phyloP scores from a whole-genome alignment of 768 basidiomycete species.

The Lactifluus piperatus region DNA sequence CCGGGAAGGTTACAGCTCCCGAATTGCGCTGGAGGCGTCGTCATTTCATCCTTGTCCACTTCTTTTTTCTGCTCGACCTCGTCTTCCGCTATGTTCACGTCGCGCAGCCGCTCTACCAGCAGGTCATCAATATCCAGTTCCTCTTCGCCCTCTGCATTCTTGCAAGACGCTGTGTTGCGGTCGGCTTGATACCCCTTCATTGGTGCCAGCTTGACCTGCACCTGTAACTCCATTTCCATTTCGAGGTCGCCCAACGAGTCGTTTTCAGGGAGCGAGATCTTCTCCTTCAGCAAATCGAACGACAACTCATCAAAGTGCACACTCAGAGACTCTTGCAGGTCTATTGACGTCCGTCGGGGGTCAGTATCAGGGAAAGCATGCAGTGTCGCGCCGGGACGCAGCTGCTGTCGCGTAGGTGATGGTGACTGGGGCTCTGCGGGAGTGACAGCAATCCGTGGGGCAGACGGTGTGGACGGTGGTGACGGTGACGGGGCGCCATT shows the following conservation, averaged over 20 bases:
- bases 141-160: not conserved
- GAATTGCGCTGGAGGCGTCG: not conserved
- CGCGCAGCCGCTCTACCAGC: constrained; percentile 13
- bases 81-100: constrained; percentile 10
- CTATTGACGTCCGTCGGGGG: constrained; percentile 12
- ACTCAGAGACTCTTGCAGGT: constrained; percentile 14
- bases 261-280: constrained; percentile 13
- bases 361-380: not conserved
- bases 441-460: constrained; percentile 9
- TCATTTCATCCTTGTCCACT: not conserved
- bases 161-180: not conserved
- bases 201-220: not conserved
- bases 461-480: not conserved
- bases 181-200: not conserved
- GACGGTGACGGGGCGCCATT: constrained; percentile 9
- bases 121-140: constrained; percentile 1
- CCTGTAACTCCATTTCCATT: not conserved
- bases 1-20: not conserved
- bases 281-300: constrained; percentile 20
- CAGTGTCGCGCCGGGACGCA: not conserved
- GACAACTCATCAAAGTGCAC: constrained; percentile 19
- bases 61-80: not conserved
- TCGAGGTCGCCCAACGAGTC: constrained; percentile 18
- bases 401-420: constrained; percentile 2
- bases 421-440: constrained; percentile 14